These are phyloP conservation scores for Pseudonitzschia multiseries DNA, from an alignment of 108 stramenopile genomes.

Conservation along the genomic window DNA sequence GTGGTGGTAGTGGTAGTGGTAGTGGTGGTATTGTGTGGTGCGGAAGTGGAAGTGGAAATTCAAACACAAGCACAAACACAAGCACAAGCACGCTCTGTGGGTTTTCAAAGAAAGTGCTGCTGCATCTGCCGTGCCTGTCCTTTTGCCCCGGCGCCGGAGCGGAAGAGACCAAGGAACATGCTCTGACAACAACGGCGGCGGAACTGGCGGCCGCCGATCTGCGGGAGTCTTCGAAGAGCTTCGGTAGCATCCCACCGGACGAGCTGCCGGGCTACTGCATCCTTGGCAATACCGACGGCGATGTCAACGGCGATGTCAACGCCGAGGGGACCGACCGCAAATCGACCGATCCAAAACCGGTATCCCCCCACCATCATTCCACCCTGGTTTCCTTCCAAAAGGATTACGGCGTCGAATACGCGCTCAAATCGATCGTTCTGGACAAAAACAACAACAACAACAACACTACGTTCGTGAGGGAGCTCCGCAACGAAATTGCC, in stretches of 20 bases:
- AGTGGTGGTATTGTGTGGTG: no score
- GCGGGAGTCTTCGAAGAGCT: no score
- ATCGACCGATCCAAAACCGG: no score
- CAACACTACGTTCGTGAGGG: slow-evolving; percentile 36
- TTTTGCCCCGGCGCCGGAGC: neutral
- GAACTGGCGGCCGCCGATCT: neutral
- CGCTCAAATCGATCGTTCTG: slow-evolving; percentile 71
- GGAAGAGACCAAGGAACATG: neutral
- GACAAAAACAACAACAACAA: slow-evolving; percentile 37
- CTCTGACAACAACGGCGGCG: neutral
- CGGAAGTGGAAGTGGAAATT: no score
- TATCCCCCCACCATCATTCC: no score
- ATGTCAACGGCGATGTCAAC: neutral
- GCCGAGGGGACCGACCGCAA: neutral
- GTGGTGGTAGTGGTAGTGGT: no score
- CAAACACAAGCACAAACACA: no score
- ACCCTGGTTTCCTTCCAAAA: neutral
- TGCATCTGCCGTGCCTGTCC: neutral
- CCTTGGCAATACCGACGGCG: neutral
- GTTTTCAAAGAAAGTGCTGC: neutral
- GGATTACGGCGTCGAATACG: slow-evolving; percentile 34
- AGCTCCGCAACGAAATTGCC: slow-evolving; percentile 79
- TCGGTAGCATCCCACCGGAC: no score
- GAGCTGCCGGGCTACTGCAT: neutral
- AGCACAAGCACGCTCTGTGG: neutral